phyloP scores from a whole-genome alignment of 2,329 filamentous ascomycete genomes.

The Fusarium coicis region DNA sequence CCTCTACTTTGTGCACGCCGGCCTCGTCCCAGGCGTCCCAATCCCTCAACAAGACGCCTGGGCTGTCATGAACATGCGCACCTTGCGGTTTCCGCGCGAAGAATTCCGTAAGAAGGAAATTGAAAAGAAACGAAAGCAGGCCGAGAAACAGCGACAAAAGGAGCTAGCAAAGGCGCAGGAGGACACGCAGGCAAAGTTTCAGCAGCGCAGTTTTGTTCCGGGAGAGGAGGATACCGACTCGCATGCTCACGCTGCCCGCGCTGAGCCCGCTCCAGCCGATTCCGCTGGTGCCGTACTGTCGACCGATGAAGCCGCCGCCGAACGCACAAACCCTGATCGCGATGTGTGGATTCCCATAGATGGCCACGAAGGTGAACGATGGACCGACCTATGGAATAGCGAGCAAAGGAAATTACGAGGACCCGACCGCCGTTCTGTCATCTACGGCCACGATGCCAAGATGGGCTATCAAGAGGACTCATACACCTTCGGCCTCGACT shows the following conservation, averaged over 20 bases:
- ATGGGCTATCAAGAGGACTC: conserved; percentile 68
- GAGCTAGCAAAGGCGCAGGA: conserved; percentile 31
- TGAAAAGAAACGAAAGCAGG: conserved; percentile 39
- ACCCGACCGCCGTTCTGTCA: conserved; percentile 68
- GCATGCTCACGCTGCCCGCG: conserved; percentile 11
- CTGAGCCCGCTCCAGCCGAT: conserved; percentile 2
- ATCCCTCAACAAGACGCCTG: conserved; percentile 79
- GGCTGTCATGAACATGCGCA: conserved; percentile 93
- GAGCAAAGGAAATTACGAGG: conserved; percentile 53
- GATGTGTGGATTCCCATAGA: conserved; percentile 53
- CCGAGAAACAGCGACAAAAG: conserved; percentile 34
- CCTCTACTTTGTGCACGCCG: conserved; percentile 82
- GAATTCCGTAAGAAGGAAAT: conserved; percentile 52
- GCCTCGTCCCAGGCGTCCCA: conserved; percentile 79
- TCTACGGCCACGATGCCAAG: conserved; percentile 90
- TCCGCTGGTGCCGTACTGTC: neutral
- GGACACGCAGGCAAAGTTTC: conserved; percentile 1
- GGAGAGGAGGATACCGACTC: neutral
- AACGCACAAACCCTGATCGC: conserved; percentile 43
- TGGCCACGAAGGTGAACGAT: conserved; percentile 66
- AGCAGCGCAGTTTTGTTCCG: conserved; percentile 10
- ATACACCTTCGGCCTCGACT: conserved; percentile 88
- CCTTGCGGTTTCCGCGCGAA: conserved; percentile 67
- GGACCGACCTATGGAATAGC: conserved; percentile 73
- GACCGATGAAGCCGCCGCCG: neutral